Evolutionary conservation across 2,329 filamentous ascomycete species (phyloP).

Genomic region (Torrubiella hemipterigena): DNA sequence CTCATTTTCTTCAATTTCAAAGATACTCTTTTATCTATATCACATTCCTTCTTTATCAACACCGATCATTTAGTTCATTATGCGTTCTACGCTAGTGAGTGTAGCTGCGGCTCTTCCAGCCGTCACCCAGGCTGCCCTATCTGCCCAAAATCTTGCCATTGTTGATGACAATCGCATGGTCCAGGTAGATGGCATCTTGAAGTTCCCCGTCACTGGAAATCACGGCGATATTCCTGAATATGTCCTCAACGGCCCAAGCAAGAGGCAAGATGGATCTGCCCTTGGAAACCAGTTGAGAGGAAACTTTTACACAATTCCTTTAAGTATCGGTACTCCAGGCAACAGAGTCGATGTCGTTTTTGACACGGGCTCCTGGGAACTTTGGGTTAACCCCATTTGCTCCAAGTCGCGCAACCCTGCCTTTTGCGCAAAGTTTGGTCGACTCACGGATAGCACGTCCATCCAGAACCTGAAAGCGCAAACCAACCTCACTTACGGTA

Average conservation of each 20-base stretch:
- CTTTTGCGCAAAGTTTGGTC: conserved; percentile 34
- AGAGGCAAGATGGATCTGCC: not conserved
- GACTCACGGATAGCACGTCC: conserved; percentile 30
- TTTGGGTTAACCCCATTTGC: conserved; percentile 51
- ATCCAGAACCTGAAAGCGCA: conserved; percentile 16
- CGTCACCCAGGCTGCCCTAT: conserved; percentile 1
- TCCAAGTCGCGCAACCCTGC: conserved; percentile 25
- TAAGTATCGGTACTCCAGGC: conserved; percentile 40
- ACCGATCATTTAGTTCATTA: too few species aligned
- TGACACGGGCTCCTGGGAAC: conserved; percentile 48
- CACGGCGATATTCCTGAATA: too few species aligned
- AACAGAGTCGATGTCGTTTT: conserved; percentile 42
- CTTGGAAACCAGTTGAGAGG: not conserved
- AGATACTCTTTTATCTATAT: too few species aligned
- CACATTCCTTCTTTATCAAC: too few species aligned
- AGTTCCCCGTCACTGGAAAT: conserved; percentile 1
- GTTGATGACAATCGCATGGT: conserved; percentile 12
- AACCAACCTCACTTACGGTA: conserved; percentile 34
- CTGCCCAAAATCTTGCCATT: conserved; percentile 5
- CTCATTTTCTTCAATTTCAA: too few species aligned
- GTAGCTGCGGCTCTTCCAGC: conserved; percentile 1
- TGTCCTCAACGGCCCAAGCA: too few species aligned
- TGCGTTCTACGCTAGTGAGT: conserved; percentile 4
- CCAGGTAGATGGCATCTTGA: conserved; percentile 3
- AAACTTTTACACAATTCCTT: conserved; percentile 6